Base-by-base conservation (phyloP, 805 yeast genomes). In the Metschnikowia reukaufii region DNA sequence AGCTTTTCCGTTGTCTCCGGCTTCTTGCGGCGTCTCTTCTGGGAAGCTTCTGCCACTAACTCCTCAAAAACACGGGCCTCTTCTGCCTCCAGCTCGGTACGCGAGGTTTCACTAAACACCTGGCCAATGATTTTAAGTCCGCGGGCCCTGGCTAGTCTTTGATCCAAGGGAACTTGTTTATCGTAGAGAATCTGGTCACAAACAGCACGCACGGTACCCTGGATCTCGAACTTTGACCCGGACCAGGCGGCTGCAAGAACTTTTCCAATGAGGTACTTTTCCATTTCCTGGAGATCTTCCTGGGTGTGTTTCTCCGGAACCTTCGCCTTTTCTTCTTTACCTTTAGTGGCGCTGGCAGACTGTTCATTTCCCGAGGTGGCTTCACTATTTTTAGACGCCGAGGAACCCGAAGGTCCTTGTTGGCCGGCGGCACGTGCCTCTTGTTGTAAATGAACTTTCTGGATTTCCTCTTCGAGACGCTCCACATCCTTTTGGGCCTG, bases 211-310 rank as follows among this genome's bases (percentile, higher is more conserved):
- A 85, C 73, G 0, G 89, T 85, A 12, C 84, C 75, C 62, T 83
- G 86, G 44, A 87, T 86, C 63, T 87, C 95, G 60, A 82, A 86
- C 59, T 79, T 84, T 10, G 91, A 82, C 0, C 92, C 89, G 10
- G 82, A 81, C 95, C 95, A 87, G 7, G 94, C 94, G 2, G 91
- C 92, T 7, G 87, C 84, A 30, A 87, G 67, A 16, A 86, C 87
- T 63, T 86, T 87, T 17, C 92, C 94, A 74, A 86, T 82, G 54
- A 87, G 67, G 27, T 83, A 73, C 61, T 85, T 83, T 59, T 86
- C 92, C 72, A 83, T 77, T 50, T 83, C 85, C 2, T 88, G 88
- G 19, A 82, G 51, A 45, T 82, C 85, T 53, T 82, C 87, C 2
- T 73, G 73, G 0, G 85, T 63, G 51, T 73, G 76, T 48, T 68